Evolutionary conservation across 2,329 filamentous ascomycete species (phyloP).

Genomic region (Epichloe festucae): DNA sequence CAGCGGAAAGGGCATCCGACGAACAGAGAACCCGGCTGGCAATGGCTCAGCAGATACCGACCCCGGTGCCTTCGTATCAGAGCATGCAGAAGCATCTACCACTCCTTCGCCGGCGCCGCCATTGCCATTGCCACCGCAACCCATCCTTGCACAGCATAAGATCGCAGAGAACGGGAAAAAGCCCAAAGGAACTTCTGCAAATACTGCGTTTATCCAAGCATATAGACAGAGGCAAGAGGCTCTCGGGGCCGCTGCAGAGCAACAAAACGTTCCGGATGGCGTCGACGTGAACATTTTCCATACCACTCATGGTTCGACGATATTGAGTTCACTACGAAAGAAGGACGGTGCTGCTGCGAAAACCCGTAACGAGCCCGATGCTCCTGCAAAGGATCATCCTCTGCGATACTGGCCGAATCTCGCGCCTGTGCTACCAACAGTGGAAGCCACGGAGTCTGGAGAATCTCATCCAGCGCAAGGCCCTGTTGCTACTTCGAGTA

Average conservation of each 20-base stretch:
- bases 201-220: conserved; percentile 1
- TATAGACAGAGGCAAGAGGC: conserved; percentile 5
- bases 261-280: conserved; percentile 24
- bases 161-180: not conserved
- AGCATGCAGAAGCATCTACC: not conserved
- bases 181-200: not conserved
- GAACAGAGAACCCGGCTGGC: not conserved
- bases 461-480: not conserved
- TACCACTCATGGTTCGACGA: conserved; percentile 30
- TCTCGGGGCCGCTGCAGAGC: conserved; percentile 9
- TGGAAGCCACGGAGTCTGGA: not conserved
- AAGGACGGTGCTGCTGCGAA: conserved; percentile 7
- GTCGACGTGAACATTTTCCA: conserved; percentile 37
- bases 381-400: conserved; percentile 23
- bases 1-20: not conserved
- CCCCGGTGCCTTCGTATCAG: no score
- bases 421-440: conserved; percentile 11
- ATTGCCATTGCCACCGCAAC: not conserved
- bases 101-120: not conserved
- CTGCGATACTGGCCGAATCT: conserved; percentile 21
- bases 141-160: not conserved
- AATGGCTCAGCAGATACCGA: not conserved
- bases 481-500: not conserved
- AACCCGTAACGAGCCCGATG: conserved; percentile 6
- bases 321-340: conserved; percentile 26